Base-by-base conservation (phyloP, 129 eudicot genomes). In the Cynara cardunculus region DNA sequence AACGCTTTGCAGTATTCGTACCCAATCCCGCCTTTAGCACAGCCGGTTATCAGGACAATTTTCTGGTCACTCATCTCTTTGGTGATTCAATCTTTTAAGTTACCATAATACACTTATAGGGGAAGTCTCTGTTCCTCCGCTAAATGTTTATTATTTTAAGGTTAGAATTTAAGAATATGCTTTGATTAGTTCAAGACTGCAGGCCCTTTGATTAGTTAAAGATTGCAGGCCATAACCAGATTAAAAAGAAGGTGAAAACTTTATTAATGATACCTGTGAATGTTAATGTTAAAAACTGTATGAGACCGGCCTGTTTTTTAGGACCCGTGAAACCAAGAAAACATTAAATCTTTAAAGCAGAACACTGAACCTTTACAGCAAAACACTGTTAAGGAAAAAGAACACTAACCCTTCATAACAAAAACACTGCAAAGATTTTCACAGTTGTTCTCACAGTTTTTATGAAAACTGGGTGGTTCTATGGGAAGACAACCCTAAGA, bases 21-120 rank as follows among this genome's bases (percentile, higher is more conserved):
- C 72, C 97, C 97, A 12, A 93, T 93, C 79, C 97, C 96, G 2
- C 97, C 97, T 87, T 86, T 90, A 78, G 91, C 93, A 34, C 97
- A 93, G 4, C 97, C 96, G 10, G 97, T 93, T 56, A 90, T 83
- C 69, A 93, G 75, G 46, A 93, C 96, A 35, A 93, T 87, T 65
- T 90, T 90, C 2, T 24, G 77, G 53, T 82, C 75, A 59, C 84
- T 85, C 91, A 85, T 71, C 19, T 25, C 16, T 27, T 67, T 30
- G 19, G 10, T 74, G 78, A 46, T 25, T 44, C 19, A 72, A 37
- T 67, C 22, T 19, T 10, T n/a, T 56, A 56, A n/a, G 34, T 8
- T 19, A 62, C 77, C 25, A 14, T 59, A 19, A 25, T 69, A 19
- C 18, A 49, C 25, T 75, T 77, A 67, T 83, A 80, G 72, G 56